A percentile compares a stretch with the other conserved stretches of the same genome.
Conservation (phyloP, 129 eudicot species). For the Solidago caesia region DNA sequence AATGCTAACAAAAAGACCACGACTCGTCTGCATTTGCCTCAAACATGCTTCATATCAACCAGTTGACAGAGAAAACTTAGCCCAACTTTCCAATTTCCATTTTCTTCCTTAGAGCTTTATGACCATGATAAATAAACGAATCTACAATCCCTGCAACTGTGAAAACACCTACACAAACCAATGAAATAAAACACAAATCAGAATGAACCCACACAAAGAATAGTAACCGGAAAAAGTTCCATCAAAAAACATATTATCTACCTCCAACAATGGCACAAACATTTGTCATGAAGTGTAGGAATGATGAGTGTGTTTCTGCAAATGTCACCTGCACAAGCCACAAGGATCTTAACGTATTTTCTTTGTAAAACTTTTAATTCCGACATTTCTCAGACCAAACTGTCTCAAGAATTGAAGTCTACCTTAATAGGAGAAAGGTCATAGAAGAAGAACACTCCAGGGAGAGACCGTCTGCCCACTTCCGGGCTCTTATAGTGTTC, state of each 20-base stretch:
- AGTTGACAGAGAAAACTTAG: constrained; percentile 22
- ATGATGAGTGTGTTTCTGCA: constrained; percentile 65
- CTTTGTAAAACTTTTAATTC: neutral
- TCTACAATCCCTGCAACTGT: constrained; percentile 93
- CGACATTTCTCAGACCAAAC: neutral
- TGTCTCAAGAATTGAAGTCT: constrained; percentile 3
- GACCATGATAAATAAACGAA: constrained; percentile 82
- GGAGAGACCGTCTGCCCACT: constrained; percentile 57
- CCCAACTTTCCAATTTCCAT: constrained; percentile 68
- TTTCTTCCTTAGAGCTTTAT: constrained; percentile 75
- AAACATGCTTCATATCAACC: constrained; percentile 21
- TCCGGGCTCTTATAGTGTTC: constrained; percentile 80
- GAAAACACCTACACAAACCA: constrained; percentile 52
- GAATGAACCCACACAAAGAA: neutral
- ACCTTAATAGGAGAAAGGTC: constrained; percentile 98
- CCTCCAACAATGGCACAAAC: constrained; percentile 98
- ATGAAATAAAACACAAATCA: neutral
- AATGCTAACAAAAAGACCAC: constrained; percentile 29
- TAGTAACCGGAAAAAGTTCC: neutral
- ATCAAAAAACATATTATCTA: constrained; percentile 24
- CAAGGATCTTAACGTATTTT: neutral
- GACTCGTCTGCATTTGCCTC: constrained; percentile 26
- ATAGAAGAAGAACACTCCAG: constrained; percentile 90
- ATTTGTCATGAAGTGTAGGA: constrained; percentile 84
- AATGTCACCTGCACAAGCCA: constrained; percentile 74